Percentiles rank a stretch among this genome's conserved stretches.
Conservation (phyloP, 2,329 filamentous ascomycete genomes). For the Ophiocordyceps camponoti-leonardi region DNA sequence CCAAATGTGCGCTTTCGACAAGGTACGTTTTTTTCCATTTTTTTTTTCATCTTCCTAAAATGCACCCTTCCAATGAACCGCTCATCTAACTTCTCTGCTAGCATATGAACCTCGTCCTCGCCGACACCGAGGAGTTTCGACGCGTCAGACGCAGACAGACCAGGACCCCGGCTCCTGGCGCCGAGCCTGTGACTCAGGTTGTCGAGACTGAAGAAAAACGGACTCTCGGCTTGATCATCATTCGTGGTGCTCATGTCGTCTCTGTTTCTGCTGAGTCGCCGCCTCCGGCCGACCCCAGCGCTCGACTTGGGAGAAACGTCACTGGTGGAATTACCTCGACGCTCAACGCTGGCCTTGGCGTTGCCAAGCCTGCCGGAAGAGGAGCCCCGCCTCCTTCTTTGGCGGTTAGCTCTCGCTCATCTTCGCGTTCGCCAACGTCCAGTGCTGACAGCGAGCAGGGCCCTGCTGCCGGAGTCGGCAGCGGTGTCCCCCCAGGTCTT, state of each 20-base stretch:
- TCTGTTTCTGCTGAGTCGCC: conserved; percentile 92
- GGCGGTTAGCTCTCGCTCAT: conserved; percentile 34
- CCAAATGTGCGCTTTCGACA: conserved; percentile 97
- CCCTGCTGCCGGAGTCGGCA: conserved; percentile 75
- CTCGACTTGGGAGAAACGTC: conserved; percentile 65
- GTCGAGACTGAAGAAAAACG: conserved; percentile 93
- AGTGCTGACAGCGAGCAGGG: conserved; percentile 27
- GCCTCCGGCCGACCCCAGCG: conserved; percentile 81
- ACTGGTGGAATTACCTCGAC: conserved; percentile 52
- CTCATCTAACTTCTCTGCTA: conserved; percentile 17
- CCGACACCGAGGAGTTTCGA: conserved; percentile 96
- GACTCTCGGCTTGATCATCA: conserved; percentile 85
- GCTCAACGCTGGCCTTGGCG: conserved; percentile 69
- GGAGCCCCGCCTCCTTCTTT: conserved; percentile 59
- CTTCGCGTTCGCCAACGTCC: not conserved
- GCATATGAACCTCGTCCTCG: conserved; percentile 99
- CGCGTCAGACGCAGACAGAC: conserved; percentile 71
- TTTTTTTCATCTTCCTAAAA: not conserved
- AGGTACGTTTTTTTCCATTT: conserved; percentile 37
- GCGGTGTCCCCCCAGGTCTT: conserved; percentile 43
- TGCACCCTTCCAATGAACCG: not conserved
- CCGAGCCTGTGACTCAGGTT: conserved; percentile 40
- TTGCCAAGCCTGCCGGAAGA: conserved; percentile 78
- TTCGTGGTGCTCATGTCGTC: conserved; percentile 87
- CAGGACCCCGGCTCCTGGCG: conserved; percentile 50